Conservation (phyloP, 2,329 filamentous ascomycete species). For the Ascochyta pisi region DNA sequence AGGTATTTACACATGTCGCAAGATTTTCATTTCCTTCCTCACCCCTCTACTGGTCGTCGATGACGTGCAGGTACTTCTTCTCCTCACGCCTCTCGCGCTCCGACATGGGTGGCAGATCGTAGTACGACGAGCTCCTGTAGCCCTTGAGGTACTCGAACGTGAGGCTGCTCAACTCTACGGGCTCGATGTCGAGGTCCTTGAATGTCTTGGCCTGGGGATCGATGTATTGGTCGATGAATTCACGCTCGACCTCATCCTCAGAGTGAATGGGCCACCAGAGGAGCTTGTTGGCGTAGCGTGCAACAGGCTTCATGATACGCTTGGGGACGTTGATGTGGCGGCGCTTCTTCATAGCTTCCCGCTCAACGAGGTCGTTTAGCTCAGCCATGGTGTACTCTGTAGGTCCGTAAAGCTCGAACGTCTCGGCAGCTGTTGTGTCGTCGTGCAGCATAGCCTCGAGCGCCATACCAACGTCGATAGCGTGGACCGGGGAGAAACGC, state of each 20-base stretch:
- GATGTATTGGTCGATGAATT: slow-evolving; percentile 92
- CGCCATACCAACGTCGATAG: slow-evolving; percentile 86
- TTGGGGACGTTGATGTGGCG: slow-evolving; percentile 93
- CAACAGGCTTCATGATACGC: slow-evolving; percentile 75
- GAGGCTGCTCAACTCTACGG: slow-evolving; percentile 82
- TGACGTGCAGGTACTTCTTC: slow-evolving; percentile 94
- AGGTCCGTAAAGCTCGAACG: slow-evolving; percentile 92
- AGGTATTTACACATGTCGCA: slow-evolving; percentile 38
- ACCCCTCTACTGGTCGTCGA: slow-evolving; percentile 47
- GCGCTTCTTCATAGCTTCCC: slow-evolving; percentile 88
- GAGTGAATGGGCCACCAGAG: slow-evolving; percentile 90
- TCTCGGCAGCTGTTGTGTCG: slow-evolving; percentile 87
- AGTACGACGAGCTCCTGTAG: slow-evolving; percentile 86
- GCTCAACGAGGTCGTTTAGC: slow-evolving; percentile 86
- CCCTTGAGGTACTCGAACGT: slow-evolving; percentile 96
- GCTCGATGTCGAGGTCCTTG: slow-evolving; percentile 88
- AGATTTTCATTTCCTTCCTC: slow-evolving; percentile 17
- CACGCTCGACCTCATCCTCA: slow-evolving; percentile 84
- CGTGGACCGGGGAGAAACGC: slow-evolving; percentile 89
- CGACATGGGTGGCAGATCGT: slow-evolving; percentile 91
- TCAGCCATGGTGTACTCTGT: slow-evolving; percentile 90
- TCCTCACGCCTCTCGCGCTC: slow-evolving; percentile 95
- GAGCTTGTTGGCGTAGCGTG: slow-evolving; percentile 76
- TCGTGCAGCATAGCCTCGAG: slow-evolving; percentile 91
- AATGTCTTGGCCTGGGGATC: slow-evolving; percentile 94